Evolutionary conservation across 2,329 filamentous ascomycete genomes (phyloP), one percentile per base, ranked within the genome.

Genomic region (Talaromyces sp.): DNA sequence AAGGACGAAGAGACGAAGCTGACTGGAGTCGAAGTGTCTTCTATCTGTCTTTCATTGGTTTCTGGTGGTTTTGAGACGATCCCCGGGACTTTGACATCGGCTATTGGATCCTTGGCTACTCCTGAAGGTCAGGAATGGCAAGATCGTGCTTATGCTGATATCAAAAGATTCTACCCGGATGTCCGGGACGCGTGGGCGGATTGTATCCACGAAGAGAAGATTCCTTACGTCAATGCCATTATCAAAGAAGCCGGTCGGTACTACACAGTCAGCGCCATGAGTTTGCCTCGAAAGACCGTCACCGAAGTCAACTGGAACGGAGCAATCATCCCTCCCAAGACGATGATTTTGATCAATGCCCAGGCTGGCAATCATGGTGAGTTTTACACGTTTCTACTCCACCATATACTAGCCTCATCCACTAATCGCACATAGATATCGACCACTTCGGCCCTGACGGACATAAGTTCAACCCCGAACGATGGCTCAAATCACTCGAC

Each of bases 21-120:
- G 60, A 86, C 86, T 55, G 81, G 83, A 58, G 87, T 84, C 12
- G 89, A 92, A 71, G 82, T 92, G 58, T 89, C 87, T 69, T 89
- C 88, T 1, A 90, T 92, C 66, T 89, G 89, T 70, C 76, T 92
- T 1, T 90, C 88, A 12, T 88, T 92, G 80, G 86, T 92, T 0
- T 89, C 86, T 5, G 90, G 88, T 0, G 90, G 90, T 5, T 84
- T 92, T 21, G 90, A 92, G 70, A 92, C 89, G 0, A 86, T 92
- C 2, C 88, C 89, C 0, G 88, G 85, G 28, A 92, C 90, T 58
- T 74, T 92, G 1, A 87, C 90, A 63, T 58, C 52, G 12, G 44
- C 39, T 31, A 33, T 62, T 12, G 60, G 60, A 16, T 58, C 52
- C 16, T 50, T 62, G 52, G 44, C 60, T 31, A 62, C 60, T 1